A percentile compares a stretch with the other conserved stretches of the same genome.
Evolutionary conservation across 202 grass and related monocot species (phyloP).

Genomic region (Sporobolus alterniflorus): DNA sequence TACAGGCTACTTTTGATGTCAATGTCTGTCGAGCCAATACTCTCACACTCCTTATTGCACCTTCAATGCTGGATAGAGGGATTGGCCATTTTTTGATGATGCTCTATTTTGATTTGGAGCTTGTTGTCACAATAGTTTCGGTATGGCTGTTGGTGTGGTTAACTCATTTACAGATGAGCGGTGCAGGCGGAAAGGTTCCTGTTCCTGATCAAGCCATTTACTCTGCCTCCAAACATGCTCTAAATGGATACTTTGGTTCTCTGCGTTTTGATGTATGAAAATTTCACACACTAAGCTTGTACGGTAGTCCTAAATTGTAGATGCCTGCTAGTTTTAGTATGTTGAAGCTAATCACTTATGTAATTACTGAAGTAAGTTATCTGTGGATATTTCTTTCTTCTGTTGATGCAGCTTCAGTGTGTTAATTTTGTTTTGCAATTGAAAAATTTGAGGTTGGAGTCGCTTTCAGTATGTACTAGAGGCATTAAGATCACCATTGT

Average conservation of each 20-base stretch:
- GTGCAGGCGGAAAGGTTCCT: slow-evolving; percentile 94
- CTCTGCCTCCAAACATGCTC: slow-evolving; percentile 94
- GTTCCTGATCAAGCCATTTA: slow-evolving; percentile 87
- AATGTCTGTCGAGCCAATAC: slow-evolving; percentile 88
- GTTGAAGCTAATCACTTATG: not conserved
- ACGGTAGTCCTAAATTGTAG: slow-evolving; percentile 6
- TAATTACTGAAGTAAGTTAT: not conserved
- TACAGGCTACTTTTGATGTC: slow-evolving; percentile 73
- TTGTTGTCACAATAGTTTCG: not conserved
- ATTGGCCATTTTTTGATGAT: slow-evolving; percentile 92
- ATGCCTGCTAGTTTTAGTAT: not conserved
- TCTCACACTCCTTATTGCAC: slow-evolving; percentile 82
- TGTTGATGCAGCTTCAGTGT: not conserved
- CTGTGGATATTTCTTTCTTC: slow-evolving; percentile 8
- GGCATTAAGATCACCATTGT: slow-evolving; percentile 92
- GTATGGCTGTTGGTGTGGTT: slow-evolving; percentile 31
- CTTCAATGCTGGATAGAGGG: slow-evolving; percentile 92
- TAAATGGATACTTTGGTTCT: slow-evolving; percentile 93
- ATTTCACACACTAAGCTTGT: slow-evolving; percentile 25
- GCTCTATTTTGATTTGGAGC: not conserved
- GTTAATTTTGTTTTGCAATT: not conserved
- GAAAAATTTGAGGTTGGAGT: not conserved
- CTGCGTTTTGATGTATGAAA: slow-evolving; percentile 81
- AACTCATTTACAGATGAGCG: slow-evolving; percentile 81
- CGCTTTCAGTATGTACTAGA: slow-evolving; percentile 64